These are phyloP conservation scores for Aureobasidium mangrovei DNA, from an alignment of 2,329 filamentous ascomycete species.

Conservation along the genomic window DNA sequence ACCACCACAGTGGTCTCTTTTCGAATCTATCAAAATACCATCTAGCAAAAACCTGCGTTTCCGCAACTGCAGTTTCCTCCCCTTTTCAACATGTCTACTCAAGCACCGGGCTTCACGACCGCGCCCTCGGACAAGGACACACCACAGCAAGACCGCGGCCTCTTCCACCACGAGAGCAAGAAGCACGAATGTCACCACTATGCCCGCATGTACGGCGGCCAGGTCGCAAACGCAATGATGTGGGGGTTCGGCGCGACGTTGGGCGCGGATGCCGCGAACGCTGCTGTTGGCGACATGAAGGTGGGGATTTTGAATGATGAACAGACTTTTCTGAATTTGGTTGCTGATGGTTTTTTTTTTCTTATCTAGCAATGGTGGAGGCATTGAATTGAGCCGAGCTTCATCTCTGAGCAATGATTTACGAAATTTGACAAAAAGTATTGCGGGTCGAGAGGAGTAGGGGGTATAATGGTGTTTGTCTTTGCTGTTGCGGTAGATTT, in stretches of 20 bases:
- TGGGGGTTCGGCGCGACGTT: constrained; percentile 24
- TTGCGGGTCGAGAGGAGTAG: too few species aligned
- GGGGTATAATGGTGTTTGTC: too few species aligned
- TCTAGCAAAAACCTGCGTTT: neutral
- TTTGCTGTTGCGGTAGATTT: too few species aligned
- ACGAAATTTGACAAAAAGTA: too few species aligned
- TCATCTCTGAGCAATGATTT: too few species aligned
- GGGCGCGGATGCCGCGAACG: constrained; percentile 24
- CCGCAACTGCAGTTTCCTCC: neutral
- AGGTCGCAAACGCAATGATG: constrained; percentile 20
- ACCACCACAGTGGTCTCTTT: too few species aligned
- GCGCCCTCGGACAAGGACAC: constrained; percentile 23
- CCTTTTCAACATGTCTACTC: constrained; percentile 18
- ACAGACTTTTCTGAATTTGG: too few species aligned
- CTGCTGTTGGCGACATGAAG: constrained; percentile 23
- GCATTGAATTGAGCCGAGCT: too few species aligned
- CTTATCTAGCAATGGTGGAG: too few species aligned
- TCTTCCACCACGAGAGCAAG: constrained; percentile 22
- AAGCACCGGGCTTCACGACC: constrained; percentile 17
- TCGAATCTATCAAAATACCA: neutral
- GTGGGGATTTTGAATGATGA: constrained; percentile 6
- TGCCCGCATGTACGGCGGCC: constrained; percentile 24
- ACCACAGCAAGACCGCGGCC: constrained; percentile 21
- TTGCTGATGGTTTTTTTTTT: too few species aligned
- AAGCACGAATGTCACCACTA: constrained; percentile 26